Percentiles rank a stretch among this genome's conserved stretches.
phyloP scores from a whole-genome alignment of 129 eudicot genomes.

The Dittrichia graveolens region DNA sequence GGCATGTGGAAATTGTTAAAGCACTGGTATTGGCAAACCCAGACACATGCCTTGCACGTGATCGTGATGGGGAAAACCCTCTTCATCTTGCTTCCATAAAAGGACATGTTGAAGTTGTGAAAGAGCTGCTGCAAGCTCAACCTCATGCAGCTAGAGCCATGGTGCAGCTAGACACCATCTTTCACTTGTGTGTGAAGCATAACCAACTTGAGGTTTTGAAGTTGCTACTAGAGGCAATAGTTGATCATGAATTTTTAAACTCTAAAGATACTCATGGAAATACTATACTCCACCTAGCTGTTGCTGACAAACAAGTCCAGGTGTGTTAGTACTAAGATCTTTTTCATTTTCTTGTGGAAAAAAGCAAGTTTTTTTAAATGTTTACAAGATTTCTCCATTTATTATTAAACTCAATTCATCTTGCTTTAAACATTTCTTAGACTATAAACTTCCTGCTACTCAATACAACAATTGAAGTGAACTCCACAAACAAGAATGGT shows the following conservation, averaged over 20 bases:
- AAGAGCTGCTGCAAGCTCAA: conserved; percentile 37
- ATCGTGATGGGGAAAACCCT: conserved; percentile 51
- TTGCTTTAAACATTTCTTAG: conserved; percentile 21
- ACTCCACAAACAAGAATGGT: conserved; percentile 33
- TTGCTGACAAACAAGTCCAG: conserved; percentile 42
- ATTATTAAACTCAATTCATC: neutral
- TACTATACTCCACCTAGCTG: conserved; percentile 47
- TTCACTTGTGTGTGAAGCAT: conserved; percentile 56
- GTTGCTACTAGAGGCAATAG: conserved; percentile 30
- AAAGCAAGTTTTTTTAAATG: neutral
- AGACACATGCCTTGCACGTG: conserved; percentile 42
- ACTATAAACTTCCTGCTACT: conserved; percentile 38
- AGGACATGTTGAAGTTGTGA: conserved; percentile 41
- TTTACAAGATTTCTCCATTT: neutral
- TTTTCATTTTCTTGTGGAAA: neutral
- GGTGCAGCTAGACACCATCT: conserved; percentile 34
- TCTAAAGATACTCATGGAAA: conserved; percentile 42
- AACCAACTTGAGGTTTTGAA: conserved; percentile 44
- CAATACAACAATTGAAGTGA: conserved; percentile 32
- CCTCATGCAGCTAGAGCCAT: conserved; percentile 43
- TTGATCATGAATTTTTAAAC: conserved; percentile 34
- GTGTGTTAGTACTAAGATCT: conserved; percentile 17
- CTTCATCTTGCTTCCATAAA: conserved; percentile 58
- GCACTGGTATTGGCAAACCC: conserved; percentile 12
- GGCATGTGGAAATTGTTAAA: conserved; percentile 39